These are phyloP conservation scores for Cyclotella atomus DNA, from an alignment of 108 stramenopile species.

Conservation along the genomic window DNA sequence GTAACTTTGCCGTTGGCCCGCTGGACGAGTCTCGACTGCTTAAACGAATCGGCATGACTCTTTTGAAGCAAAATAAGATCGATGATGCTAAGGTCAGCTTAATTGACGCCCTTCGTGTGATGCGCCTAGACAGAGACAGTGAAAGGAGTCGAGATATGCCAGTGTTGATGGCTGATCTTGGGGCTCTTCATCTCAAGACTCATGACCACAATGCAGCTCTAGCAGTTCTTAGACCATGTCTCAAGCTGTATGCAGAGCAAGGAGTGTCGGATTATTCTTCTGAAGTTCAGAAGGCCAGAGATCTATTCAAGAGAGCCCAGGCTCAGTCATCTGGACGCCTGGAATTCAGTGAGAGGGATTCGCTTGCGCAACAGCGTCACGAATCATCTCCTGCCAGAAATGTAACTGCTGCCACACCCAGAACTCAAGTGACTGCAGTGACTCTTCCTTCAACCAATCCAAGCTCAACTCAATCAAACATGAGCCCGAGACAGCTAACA, in stretches of 20 bases:
- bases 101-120: slow-evolving; percentile 27
- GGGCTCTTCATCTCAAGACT: slow-evolving; percentile 22
- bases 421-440: background rate
- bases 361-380: background rate
- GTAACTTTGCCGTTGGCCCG: background rate
- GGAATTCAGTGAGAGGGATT: background rate
- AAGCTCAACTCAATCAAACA: background rate
- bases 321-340: background rate
- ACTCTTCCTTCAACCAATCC: slow-evolving; percentile 20
- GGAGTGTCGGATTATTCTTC: slow-evolving; percentile 30
- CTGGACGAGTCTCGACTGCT: slow-evolving; percentile 36
- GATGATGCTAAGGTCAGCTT: slow-evolving; percentile 31
- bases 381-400: background rate
- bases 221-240: slow-evolving; percentile 33
- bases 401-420: background rate
- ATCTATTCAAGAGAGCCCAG: slow-evolving; percentile 26
- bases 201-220: slow-evolving; percentile 30
- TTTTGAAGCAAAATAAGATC: slow-evolving; percentile 23
- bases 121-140: slow-evolving; percentile 23
- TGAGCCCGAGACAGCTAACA: slow-evolving; percentile 1
- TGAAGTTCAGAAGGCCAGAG: slow-evolving; percentile 32
- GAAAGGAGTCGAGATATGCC: slow-evolving; percentile 21
- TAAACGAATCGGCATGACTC: slow-evolving; percentile 26
- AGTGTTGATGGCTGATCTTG: slow-evolving; percentile 31
- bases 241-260: slow-evolving; percentile 39